Percentiles rank a stretch among this genome's conserved stretches.
Conservation (phyloP, 225 moss, liverwort and hornwort genomes). For the Neckera pumila region DNA sequence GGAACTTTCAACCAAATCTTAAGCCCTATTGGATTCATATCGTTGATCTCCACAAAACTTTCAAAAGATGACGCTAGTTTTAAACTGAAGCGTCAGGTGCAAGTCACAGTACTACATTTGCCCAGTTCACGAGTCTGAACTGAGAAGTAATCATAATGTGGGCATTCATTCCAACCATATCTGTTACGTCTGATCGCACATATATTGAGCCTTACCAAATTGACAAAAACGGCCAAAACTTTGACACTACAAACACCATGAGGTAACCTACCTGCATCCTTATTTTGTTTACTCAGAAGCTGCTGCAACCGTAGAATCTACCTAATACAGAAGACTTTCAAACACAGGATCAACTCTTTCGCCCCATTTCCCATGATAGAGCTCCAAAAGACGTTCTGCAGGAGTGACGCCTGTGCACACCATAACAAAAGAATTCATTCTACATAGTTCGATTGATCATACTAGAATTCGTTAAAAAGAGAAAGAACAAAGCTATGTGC, state of each 20-base stretch:
- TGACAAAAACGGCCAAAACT: neutral
- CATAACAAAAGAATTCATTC: neutral
- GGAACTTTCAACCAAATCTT: neutral
- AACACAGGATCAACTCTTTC: constrained; percentile 55
- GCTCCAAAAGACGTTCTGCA: constrained; percentile 52
- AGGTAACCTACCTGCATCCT: neutral
- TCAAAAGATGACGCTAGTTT: neutral
- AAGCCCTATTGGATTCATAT: neutral
- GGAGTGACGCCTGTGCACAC: constrained; percentile 45
- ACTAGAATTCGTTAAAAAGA: neutral
- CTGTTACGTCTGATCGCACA: neutral
- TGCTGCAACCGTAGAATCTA: neutral
- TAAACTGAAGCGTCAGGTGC: neutral
- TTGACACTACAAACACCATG: neutral
- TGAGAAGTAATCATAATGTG: neutral
- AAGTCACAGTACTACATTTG: neutral
- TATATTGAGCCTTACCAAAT: neutral
- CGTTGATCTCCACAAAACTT: neutral
- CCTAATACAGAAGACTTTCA: constrained; percentile 49
- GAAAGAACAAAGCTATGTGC: neutral
- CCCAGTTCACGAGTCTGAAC: neutral
- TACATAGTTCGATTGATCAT: neutral
- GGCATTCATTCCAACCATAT: neutral
- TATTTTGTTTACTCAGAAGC: neutral
- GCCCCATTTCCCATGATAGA: constrained; percentile 61